phyloP scores from a whole-genome alignment of 163 green algal genomes.

The Prototheca wickerhamii region DNA sequence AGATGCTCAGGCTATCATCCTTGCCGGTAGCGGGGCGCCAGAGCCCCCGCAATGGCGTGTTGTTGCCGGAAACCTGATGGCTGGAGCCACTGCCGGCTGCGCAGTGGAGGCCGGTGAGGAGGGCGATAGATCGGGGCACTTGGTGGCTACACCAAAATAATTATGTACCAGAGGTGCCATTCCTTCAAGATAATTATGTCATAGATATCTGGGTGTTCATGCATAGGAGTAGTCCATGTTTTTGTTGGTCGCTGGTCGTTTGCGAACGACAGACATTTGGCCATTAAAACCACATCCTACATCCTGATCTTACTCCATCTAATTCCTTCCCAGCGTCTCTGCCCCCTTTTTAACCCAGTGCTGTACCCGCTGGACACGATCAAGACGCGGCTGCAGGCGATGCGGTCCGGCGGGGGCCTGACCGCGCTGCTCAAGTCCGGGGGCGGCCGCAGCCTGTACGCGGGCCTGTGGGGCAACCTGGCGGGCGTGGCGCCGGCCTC shows the following conservation, averaged over 20 bases:
- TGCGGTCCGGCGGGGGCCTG: slow-evolving; percentile 67
- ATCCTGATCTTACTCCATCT: neutral
- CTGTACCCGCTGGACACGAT: slow-evolving; percentile 98
- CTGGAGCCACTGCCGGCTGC: slow-evolving; percentile 73
- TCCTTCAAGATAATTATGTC: too few relatives aligned
- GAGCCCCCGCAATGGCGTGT: slow-evolving; percentile 53
- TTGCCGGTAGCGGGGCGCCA: neutral
- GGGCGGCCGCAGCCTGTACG: slow-evolving; percentile 81
- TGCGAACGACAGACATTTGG: neutral
- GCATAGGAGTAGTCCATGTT: too few relatives aligned
- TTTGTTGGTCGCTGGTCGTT: too few relatives aligned
- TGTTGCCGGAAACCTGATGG: slow-evolving; percentile 59
- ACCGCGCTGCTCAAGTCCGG: slow-evolving; percentile 60
- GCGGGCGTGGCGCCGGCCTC: slow-evolving; percentile 69
- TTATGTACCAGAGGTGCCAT: too few relatives aligned
- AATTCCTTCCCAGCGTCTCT: neutral
- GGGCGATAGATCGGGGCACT: neutral
- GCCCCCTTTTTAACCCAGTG: slow-evolving; percentile 31
- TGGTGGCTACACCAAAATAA: neutral
- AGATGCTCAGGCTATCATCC: too few relatives aligned
- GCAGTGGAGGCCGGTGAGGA: slow-evolving; percentile 68
- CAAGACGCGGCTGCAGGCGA: slow-evolving; percentile 93
- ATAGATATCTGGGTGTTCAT: too few relatives aligned
- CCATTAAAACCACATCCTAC: neutral
- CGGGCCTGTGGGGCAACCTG: slow-evolving; percentile 62